Percentiles rank a stretch among this genome's conserved stretches.
Evolutionary conservation across 2,329 filamentous ascomycete species (phyloP).

Genomic region (Xylaria hypoxylon): DNA sequence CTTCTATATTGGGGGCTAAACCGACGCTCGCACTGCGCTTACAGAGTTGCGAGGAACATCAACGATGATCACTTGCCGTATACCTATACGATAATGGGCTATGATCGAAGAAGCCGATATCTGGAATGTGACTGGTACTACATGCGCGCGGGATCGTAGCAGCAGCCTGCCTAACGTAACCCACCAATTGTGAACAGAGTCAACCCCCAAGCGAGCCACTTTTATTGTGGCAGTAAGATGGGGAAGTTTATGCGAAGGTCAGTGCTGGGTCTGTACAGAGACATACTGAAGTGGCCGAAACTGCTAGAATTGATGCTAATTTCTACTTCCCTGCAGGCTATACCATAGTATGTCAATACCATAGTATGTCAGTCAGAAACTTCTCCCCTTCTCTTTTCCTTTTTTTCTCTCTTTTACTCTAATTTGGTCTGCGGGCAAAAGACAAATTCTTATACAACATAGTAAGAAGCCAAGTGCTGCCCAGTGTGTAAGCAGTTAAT

Average conservation of each 20-base stretch:
- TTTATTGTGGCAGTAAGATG: slow-evolving; percentile 23
- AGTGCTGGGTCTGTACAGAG: too few relatives aligned
- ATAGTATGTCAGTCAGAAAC: not conserved
- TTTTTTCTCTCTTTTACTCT: not conserved
- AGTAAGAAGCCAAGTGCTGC: slow-evolving; percentile 13
- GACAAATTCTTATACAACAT: not conserved
- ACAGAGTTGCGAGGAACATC: not conserved
- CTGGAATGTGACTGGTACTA: slow-evolving; percentile 28
- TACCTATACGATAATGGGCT: not conserved
- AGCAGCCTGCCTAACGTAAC: not conserved
- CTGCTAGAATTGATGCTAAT: not conserved
- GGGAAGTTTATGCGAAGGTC: slow-evolving; percentile 10
- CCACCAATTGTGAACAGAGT: slow-evolving; percentile 15
- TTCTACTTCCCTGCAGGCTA: not conserved
- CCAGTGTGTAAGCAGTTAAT: slow-evolving; percentile 17
- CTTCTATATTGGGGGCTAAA: not conserved
- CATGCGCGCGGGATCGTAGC: slow-evolving; percentile 28
- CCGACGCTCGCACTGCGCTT: not conserved
- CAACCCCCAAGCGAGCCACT: slow-evolving; percentile 17
- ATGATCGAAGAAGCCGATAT: not conserved
- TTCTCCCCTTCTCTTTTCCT: not conserved
- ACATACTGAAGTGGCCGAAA: too few relatives aligned
- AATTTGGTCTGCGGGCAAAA: not conserved
- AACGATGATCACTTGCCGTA: slow-evolving; percentile 17
- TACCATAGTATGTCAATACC: too few relatives aligned